Evolutionary conservation across 1,284 basidiomycete genomes (phyloP), one percentile per base, ranked within the genome.

Genomic region (Inonotus hispidus): DNA sequence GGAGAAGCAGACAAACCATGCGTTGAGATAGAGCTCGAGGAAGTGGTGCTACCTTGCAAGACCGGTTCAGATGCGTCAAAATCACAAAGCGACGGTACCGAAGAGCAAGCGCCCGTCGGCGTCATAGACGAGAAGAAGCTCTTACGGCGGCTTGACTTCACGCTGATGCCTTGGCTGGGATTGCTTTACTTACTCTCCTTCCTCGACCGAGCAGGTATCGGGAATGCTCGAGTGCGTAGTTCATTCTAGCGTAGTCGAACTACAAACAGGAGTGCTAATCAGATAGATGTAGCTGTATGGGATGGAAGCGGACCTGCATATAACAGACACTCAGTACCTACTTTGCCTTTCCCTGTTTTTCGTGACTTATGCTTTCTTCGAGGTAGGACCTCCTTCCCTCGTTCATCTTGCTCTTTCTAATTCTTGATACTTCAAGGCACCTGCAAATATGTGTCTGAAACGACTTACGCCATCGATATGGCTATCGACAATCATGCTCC

Each of bases 171-270:
- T 8, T 88, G 85, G 85, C 68, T 87, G 52, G 81, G 85, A 19
- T 78, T 92, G 61, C 72, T 92, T 63, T 92, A 91, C 71, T 76
- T 92, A 38, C 75, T 92, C 46, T 85, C 84, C 65, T 88, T 88
- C 72, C 72, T 87, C 54, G 91, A 93, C 72, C 82, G 91, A 58
- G 87, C 88, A 45, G 89, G 87, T 67, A 89, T 93, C 66, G 90
- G 90, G 69, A 92, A 92, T 72, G 88, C 88, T 10, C 84, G 82
- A 74, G 83, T 88, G 59, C 59, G 70, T 64, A 21, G 1, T 21
- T 7, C n/a, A 7, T 21, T 43, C 16, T 7, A 6, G 8, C 19
- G 10, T 41, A 3, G 57, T 14, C 21, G 27, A 16, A 13, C 27
- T 53, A 25, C 25, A n/a, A n/a, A n/a, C n/a, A n/a, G n/a, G n/a